Conservation (phyloP, 23 red algal species). For the Gracilariopsis chorda region DNA sequence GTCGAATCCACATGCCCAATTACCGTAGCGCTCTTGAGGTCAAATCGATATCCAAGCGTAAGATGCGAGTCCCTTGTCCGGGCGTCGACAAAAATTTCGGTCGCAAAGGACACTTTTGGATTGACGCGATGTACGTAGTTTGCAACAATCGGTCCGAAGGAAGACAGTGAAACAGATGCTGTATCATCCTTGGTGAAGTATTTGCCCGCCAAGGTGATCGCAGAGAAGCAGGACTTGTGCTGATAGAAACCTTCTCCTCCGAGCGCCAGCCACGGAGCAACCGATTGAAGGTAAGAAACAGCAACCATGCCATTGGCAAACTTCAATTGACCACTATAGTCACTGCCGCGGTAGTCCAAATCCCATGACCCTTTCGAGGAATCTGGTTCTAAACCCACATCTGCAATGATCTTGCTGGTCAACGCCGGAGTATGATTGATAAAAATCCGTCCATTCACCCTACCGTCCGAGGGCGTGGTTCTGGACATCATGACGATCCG, state of each 20-base stretch:
- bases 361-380: constrained; percentile 77
- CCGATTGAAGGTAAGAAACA: constrained; percentile 87
- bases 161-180: constrained; percentile 76
- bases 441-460: constrained; percentile 83
- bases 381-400: constrained; percentile 66
- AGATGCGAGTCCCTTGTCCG: constrained; percentile 76
- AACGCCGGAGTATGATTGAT: constrained; percentile 83
- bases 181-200: constrained; percentile 31
- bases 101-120: constrained; percentile 77
- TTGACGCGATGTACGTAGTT: constrained; percentile 85
- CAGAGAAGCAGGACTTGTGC: constrained; percentile 56
- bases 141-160: constrained; percentile 84
- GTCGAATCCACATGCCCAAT: constrained; percentile 88
- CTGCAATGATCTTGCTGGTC: constrained; percentile 87
- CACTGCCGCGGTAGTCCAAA: constrained; percentile 90
- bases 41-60: constrained; percentile 91
- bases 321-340: constrained; percentile 83
- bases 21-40: constrained; percentile 75
- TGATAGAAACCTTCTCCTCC: constrained; percentile 96
- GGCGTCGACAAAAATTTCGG: constrained; percentile 86
- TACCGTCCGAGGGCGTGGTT: constrained; percentile 63
- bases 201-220: constrained; percentile 75
- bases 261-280: constrained; percentile 72
- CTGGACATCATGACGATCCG: constrained; percentile 79
- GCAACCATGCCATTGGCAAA: constrained; percentile 77